Conservation (phyloP, 768 basidiomycete species). For the Artomyces pyxidatus region DNA sequence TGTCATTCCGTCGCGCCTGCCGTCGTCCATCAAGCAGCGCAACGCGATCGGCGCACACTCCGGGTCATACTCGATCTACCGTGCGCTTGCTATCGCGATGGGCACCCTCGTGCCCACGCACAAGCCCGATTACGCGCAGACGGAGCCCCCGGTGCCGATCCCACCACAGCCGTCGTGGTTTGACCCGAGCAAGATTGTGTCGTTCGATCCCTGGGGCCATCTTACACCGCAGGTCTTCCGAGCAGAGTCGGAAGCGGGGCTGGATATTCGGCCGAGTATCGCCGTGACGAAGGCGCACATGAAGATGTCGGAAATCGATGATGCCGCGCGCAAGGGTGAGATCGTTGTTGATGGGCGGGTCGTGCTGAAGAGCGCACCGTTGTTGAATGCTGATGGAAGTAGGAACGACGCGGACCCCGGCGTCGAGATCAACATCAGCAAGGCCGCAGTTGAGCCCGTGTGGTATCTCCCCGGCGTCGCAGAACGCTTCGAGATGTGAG, state of each 20-base stretch:
- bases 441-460: constrained; percentile 94
- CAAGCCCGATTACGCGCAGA: constrained; percentile 75
- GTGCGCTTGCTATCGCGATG: constrained; percentile 88
- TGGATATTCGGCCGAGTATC: constrained; percentile 90
- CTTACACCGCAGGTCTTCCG: constrained; percentile 68
- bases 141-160: constrained; percentile 78
- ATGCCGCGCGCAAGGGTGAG: constrained; percentile 62
- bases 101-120: constrained; percentile 70
- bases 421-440: constrained; percentile 81
- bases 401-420: constrained; percentile 55
- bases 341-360: constrained; percentile 76
- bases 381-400: constrained; percentile 57
- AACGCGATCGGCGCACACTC: constrained; percentile 94
- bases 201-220: constrained; percentile 92
- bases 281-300: constrained; percentile 90
- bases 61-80: constrained; percentile 92
- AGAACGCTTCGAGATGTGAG: constrained; percentile 87
- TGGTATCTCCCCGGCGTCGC: constrained; percentile 95
- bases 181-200: constrained; percentile 74
- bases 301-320: constrained; percentile 91
- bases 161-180: constrained; percentile 74
- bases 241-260: constrained; percentile 52
- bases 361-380: constrained; percentile 59
- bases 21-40: constrained; percentile 76
- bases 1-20: constrained; percentile 80